phyloP scores from a whole-genome alignment of 768 basidiomycete genomes.

The Tricholoma saponaceum region DNA sequence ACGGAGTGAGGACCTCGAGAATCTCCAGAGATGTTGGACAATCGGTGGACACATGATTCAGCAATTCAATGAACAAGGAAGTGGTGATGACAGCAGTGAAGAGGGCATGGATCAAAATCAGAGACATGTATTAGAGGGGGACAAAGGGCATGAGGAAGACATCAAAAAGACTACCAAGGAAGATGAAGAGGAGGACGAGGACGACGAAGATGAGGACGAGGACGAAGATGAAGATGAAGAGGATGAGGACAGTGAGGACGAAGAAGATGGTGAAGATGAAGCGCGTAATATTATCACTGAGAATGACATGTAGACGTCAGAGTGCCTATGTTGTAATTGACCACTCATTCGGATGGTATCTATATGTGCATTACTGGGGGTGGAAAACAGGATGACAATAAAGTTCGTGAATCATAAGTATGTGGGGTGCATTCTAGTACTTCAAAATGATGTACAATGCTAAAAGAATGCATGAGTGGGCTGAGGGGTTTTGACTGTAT shows the following conservation, averaged over 20 bases:
- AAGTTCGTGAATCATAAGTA: conserved; percentile 1
- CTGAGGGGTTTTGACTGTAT: not conserved
- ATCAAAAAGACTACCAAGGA: not conserved
- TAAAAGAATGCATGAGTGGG: conserved; percentile 23
- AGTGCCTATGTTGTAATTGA: conserved; percentile 34
- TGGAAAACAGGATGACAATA: not conserved
- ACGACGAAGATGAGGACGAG: conserved; percentile 6
- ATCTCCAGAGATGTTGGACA: conserved; percentile 63
- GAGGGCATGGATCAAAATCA: not conserved
- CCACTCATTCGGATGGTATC: conserved; percentile 50
- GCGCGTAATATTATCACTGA: conserved; percentile 3
- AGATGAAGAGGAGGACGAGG: conserved; percentile 6
- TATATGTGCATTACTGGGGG: conserved; percentile 1
- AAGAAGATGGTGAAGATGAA: conserved; percentile 8
- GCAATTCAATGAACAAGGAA: conserved; percentile 78
- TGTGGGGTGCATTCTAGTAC: conserved; percentile 38
- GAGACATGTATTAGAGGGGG: not conserved
- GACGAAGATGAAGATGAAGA: conserved; percentile 13
- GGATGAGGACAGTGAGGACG: conserved; percentile 18
- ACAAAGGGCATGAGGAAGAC: not conserved
- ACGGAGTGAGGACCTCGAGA: conserved; percentile 40
- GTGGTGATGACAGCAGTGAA: conserved; percentile 26
- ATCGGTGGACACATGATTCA: conserved; percentile 73
- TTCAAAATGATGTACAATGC: conserved; percentile 83
- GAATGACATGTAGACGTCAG: not conserved